These are phyloP conservation scores for Penicillium goetzii DNA, from an alignment of 495 filamentous ascomycete genomes.

Conservation along the genomic window DNA sequence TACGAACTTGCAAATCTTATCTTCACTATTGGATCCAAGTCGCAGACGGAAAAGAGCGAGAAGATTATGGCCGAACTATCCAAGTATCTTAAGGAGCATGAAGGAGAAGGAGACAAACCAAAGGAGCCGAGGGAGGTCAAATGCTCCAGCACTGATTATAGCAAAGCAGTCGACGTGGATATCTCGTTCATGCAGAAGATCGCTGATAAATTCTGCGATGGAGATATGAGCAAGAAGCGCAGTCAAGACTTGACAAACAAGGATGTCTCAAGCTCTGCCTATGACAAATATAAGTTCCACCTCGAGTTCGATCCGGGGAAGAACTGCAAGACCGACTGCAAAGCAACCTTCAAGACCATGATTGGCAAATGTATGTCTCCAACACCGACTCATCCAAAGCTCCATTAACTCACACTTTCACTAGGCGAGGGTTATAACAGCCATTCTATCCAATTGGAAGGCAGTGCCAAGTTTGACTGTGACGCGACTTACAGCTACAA, in stretches of 20 bases:
- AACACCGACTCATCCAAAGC: neutral
- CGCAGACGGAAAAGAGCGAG: neutral
- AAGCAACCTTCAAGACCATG: neutral
- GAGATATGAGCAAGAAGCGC: neutral
- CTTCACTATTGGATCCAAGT: neutral
- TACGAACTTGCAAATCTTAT: neutral
- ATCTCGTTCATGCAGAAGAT: neutral
- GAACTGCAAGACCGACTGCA: neutral
- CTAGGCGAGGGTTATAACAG: neutral
- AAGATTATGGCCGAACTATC: neutral
- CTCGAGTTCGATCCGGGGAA: neutral
- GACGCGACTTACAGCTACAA: neutral
- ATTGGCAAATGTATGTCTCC: neutral
- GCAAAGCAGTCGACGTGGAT: neutral
- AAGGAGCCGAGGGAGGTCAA: neutral
- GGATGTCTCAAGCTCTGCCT: neutral
- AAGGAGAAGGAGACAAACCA: neutral
- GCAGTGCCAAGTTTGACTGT: neutral
- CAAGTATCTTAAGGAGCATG: neutral
- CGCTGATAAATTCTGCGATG: neutral
- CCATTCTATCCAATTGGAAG: neutral
- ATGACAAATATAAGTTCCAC: neutral
- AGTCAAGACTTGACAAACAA: neutral
- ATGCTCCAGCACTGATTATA: neutral
- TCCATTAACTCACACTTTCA: neutral